Conservation (phyloP, 495 filamentous ascomycete species). For the Extremus antarcticus region DNA sequence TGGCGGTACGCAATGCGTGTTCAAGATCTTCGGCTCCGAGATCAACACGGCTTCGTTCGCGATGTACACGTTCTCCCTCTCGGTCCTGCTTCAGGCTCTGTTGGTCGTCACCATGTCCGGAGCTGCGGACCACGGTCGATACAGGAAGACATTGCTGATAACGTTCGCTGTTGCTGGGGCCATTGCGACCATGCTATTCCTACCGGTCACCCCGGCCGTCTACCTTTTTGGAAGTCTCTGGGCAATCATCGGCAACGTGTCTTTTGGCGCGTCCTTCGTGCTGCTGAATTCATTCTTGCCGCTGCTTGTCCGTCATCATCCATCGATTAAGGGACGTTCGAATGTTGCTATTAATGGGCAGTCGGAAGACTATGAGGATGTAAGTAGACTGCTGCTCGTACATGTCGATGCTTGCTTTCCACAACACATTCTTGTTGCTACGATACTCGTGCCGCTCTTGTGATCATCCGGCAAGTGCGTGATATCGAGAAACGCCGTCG, state of each 20-base stretch:
- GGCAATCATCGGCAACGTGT: slow-evolving; percentile 83
- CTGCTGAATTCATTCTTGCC: slow-evolving; percentile 38
- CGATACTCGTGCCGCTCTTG: no score
- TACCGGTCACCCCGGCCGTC: slow-evolving; percentile 58
- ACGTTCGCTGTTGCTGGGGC: slow-evolving; percentile 74
- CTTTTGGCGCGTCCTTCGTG: slow-evolving; percentile 39
- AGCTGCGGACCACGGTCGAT: slow-evolving; percentile 89
- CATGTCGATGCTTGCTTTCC: no score
- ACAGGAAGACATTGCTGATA: slow-evolving; percentile 77
- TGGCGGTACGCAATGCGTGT: slow-evolving; percentile 56
- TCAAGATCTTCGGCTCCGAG: slow-evolving; percentile 69
- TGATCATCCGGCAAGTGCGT: no score
- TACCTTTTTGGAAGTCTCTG: slow-evolving; percentile 74
- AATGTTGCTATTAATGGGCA: not conserved
- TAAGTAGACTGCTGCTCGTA: slow-evolving; percentile 2
- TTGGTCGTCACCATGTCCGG: slow-evolving; percentile 92
- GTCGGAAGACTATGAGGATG: slow-evolving; percentile 5
- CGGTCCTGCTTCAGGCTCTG: slow-evolving; percentile 77
- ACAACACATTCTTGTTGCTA: no score
- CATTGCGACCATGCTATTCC: slow-evolving; percentile 76
- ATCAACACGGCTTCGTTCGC: slow-evolving; percentile 96
- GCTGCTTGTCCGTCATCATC: slow-evolving; percentile 35
- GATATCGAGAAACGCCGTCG: no score
- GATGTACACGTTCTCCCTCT: slow-evolving; percentile 94
- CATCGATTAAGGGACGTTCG: slow-evolving; percentile 42